Evolutionary conservation across 805 yeast species (phyloP), one percentile per base, ranked within the genome.

Genomic region (Myxozyma geophila): DNA sequence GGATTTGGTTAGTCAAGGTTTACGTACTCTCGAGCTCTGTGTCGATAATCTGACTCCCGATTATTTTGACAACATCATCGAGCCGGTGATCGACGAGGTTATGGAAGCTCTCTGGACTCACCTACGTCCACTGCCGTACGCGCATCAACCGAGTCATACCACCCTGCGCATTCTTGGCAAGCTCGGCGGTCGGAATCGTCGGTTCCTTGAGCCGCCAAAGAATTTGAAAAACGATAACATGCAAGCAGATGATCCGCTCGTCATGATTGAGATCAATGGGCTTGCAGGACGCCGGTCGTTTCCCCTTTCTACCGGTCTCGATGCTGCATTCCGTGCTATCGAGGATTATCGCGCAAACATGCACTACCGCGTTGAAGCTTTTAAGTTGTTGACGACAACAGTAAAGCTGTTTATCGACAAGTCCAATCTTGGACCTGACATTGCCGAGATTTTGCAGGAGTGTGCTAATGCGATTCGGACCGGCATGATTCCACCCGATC

Each of bases 31-130:
- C 62, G 99, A 95, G 73, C 81, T 95, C 7, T 95, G 99, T 74
- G 97, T 95, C 28, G 99, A 95, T 72, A 95, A 96, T 72, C 77
- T 95, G 65, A 96, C 98, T 0, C 96, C 98, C 0, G 96, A 92
- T 68, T 95, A 92, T 75, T 92, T 95, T 75, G 99, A 95, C 71
- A 98, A 99, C 1, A 92, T 95, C 73, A 87, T 95, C 64, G 98
- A 92, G 72, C 98, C 99, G 0, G 98, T 92, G 1, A 87, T 93
- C 59, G 96, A 90, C 64, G 98, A 95, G 70, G 92, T 96, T 1
- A 89, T 92, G 90, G 87, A 88, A 44, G 96, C 98, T 0, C 79
- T 95, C 40, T 95, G 97, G 93, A 87, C 85, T 66, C 95, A 93
- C 70, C 77, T 95, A 69, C 87, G 87, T 71, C 99, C 99, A 1